Evolutionary conservation across 768 basidiomycete genomes (phyloP).

Genomic region (Psilocybe cubensis): DNA sequence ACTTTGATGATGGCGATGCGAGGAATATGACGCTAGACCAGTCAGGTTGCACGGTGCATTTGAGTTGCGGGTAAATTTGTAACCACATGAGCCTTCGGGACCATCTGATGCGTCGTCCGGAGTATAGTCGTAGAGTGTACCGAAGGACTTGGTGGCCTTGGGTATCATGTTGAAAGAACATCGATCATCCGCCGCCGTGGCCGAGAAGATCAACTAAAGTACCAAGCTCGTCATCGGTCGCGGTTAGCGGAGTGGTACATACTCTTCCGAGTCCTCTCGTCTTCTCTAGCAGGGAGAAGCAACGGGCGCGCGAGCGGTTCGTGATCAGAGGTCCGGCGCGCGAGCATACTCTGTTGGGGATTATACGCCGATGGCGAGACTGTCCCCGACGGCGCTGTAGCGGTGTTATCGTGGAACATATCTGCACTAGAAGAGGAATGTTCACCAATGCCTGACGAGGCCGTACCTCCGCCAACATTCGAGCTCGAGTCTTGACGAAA

Average conservation of each 20-base stretch:
- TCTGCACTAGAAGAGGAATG: conserved; percentile 17
- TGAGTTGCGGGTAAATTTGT: conserved; percentile 4
- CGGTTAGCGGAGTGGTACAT: conserved; percentile 19
- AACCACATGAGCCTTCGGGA: conserved; percentile 19
- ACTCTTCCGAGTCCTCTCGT: conserved; percentile 32
- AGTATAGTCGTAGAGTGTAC: not conserved
- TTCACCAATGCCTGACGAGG: conserved; percentile 7
- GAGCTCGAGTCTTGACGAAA: conserved; percentile 24
- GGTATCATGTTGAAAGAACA: not conserved
- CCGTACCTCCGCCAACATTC: not conserved
- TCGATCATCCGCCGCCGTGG: not conserved
- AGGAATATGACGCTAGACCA: conserved; percentile 4
- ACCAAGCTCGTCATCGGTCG: conserved; percentile 24
- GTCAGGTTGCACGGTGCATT: conserved; percentile 2
- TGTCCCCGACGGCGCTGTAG: conserved; percentile 11
- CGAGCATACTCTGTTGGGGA: conserved; percentile 26
- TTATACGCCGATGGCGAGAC: conserved; percentile 27
- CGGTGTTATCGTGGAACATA: conserved; percentile 26
- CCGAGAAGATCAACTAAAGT: not conserved
- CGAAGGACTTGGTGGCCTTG: conserved; percentile 11
- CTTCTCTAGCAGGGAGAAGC: conserved; percentile 35
- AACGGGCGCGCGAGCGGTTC: conserved; percentile 16
- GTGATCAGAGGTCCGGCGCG: not conserved
- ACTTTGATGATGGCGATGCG: conserved; percentile 10
- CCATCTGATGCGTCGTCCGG: conserved; percentile 17